Conservation (phyloP, 352 stramenopile genomes). For the Phytopythium delawarense region DNA sequence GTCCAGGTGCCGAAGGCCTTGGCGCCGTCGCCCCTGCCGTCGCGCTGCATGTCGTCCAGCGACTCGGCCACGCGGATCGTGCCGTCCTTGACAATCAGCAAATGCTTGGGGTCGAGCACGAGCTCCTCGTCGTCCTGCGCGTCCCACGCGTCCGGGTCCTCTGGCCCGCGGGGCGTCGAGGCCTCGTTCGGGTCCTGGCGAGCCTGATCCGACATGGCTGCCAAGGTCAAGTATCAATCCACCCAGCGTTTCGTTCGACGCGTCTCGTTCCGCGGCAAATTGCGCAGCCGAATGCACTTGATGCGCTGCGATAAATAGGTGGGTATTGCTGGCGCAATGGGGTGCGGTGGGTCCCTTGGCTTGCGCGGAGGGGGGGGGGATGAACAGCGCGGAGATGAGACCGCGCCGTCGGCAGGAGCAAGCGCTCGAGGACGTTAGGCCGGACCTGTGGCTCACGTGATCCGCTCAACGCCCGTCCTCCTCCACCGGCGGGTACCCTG, state of each 20-base stretch:
- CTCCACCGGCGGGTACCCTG: background rate
- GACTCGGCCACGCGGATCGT: slow-evolving; percentile 63
- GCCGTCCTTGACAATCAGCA: slow-evolving; percentile 74
- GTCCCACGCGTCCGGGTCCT: slow-evolving; percentile 1
- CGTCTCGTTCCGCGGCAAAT: background rate
- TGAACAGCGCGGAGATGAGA: too few species aligned
- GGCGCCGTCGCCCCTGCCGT: slow-evolving; percentile 42
- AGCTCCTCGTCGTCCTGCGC: slow-evolving; percentile 24
- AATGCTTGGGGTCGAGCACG: slow-evolving; percentile 60
- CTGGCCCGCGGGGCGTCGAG: slow-evolving; percentile 10
- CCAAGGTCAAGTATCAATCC: background rate
- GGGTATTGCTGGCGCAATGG: slow-evolving; percentile 5
- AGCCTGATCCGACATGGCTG: background rate
- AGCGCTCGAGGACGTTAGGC: background rate
- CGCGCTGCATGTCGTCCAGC: slow-evolving; percentile 47
- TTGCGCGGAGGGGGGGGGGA: background rate
- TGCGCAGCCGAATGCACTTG: background rate
- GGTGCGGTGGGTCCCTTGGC: background rate
- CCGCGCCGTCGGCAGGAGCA: background rate
- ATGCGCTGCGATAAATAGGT: slow-evolving; percentile 1
- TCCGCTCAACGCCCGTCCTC: background rate
- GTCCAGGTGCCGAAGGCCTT: slow-evolving; percentile 61
- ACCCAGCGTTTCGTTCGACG: background rate
- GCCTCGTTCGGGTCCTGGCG: background rate
- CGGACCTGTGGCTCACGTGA: background rate